These are phyloP conservation scores for Tricholoma sp. DNA, from an alignment of 768 basidiomycete species.

Conservation along the genomic window DNA sequence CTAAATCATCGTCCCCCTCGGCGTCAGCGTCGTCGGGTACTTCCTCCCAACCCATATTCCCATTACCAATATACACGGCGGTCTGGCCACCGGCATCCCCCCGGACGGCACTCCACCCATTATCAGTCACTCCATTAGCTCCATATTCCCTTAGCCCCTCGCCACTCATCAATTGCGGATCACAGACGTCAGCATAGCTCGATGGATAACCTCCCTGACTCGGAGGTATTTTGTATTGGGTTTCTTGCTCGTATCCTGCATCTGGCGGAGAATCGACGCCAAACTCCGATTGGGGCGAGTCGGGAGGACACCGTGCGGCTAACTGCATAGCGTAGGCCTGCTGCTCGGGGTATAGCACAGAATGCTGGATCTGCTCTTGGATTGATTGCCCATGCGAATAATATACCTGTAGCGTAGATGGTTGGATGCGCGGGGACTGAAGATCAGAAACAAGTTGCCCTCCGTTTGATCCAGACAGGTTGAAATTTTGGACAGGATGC, in stretches of 20 bases:
- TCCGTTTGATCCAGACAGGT: slow-evolving; percentile 8
- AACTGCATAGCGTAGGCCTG: slow-evolving; percentile 5
- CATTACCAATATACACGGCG: neutral
- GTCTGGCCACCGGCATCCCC: slow-evolving; percentile 5
- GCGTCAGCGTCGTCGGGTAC: slow-evolving; percentile 20
- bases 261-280: slow-evolving; percentile 4
- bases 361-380: slow-evolving; percentile 1
- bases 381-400: slow-evolving; percentile 3
- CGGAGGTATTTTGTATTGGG: slow-evolving; percentile 5
- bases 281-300: slow-evolving; percentile 1
- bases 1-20: slow-evolving; percentile 25
- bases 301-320: slow-evolving; percentile 2
- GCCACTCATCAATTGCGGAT: slow-evolving; percentile 9
- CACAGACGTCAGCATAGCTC: slow-evolving; percentile 10
- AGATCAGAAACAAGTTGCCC: neutral
- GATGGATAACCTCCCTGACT: slow-evolving; percentile 1
- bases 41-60: slow-evolving; percentile 6
- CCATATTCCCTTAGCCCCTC: slow-evolving; percentile 1
- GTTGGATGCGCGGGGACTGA: slow-evolving; percentile 3
- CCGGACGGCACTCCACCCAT: slow-evolving; percentile 1
- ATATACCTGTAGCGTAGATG: slow-evolving; percentile 3
- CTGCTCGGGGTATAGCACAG: neutral
- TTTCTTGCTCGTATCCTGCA: slow-evolving; percentile 4
- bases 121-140: slow-evolving; percentile 1
- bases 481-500: slow-evolving; percentile 8